A percentile compares a stretch with the other conserved stretches of the same genome.
phyloP scores from a whole-genome alignment of 139 green algal species.

The Pseudopediastrum boryanum region DNA sequence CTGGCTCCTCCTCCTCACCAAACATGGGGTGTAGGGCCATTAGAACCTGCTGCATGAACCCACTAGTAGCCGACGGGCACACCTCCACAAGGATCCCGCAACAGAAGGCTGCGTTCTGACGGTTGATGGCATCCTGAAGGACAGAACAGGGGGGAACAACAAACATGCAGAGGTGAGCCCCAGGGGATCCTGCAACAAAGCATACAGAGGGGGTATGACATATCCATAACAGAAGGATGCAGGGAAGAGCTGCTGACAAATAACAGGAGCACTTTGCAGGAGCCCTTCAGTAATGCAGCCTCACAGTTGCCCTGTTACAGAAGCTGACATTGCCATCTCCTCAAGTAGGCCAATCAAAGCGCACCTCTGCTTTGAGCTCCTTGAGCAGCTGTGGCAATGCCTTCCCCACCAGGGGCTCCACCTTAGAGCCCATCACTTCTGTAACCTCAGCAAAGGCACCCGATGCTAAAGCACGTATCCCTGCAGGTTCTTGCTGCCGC shows the following conservation, averaged over 20 bases:
- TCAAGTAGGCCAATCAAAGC: background rate
- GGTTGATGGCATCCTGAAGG: conserved; percentile 59
- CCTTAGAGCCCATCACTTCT: conserved; percentile 43
- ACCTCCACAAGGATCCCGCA: conserved; percentile 60
- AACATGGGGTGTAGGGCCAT: conserved; percentile 75
- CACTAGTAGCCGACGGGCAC: conserved; percentile 19
- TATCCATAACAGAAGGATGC: no score
- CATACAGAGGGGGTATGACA: no score
- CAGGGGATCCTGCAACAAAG: no score
- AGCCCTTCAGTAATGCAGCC: no score
- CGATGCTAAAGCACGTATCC: conserved; percentile 53
- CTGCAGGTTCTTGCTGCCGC: conserved; percentile 44
- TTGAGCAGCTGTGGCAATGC: conserved; percentile 57
- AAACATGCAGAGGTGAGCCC: no score
- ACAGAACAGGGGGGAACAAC: no score
- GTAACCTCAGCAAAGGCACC: conserved; percentile 69
- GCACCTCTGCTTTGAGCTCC: conserved; percentile 61
- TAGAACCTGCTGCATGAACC: conserved; percentile 51
- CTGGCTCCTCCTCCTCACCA: conserved; percentile 41
- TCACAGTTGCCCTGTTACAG: no score
- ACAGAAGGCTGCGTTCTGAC: conserved; percentile 77
- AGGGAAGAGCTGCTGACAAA: no score
- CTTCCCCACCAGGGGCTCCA: conserved; percentile 3
- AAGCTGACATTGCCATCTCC: no score
- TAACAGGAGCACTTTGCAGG: no score